Evolutionary conservation across 805 yeast genomes (phyloP), one percentile per base, ranked within the genome.

Genomic region (Pichia eremophila): DNA sequence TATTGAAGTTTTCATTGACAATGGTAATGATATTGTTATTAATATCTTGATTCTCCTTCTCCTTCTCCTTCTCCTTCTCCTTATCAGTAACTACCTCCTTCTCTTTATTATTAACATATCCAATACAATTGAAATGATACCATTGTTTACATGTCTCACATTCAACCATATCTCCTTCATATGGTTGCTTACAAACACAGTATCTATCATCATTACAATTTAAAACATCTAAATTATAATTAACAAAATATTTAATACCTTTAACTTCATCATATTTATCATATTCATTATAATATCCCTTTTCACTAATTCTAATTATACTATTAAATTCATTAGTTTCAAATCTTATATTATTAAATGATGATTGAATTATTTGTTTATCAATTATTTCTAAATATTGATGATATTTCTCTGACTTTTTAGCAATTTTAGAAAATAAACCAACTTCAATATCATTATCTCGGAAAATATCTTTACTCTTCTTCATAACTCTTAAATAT

Each of bases 81-180:
- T 66, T 61, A 2, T 41, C 46, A 17, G 52, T 55, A 35, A 48
- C 52, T 35, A 15, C 4, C 7, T 9, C 17, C 8, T 12, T 34
- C 4, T 15, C 36, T 15, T 10, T 14, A 10, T 12, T 15, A 34
- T 49, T 49, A 28, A 54, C 57, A 39, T 69, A 57, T 44, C 72
- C 72, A 40, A 83, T 67, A 61, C 90, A 83, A 15, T 62, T 63
- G 41, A 74, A 72, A 58, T 83, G 90, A 57, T 77, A 83, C 89
- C 89, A 82, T 55, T 82, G 87, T 46, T 73, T 69, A 60, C 91
- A 84, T 17, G 61, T 63, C 52, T 82, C 89, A 64, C 90, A 83
- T 49, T 77, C 83, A 41, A 81, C 76, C 85, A 82, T 82, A 0
- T 75, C 72, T 8, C 85, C 74, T 54, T 82, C 90, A 46, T 57